These are phyloP conservation scores for Colletotrichum shisoi DNA, from an alignment of 2,329 filamentous ascomycete species.

Conservation along the genomic window DNA sequence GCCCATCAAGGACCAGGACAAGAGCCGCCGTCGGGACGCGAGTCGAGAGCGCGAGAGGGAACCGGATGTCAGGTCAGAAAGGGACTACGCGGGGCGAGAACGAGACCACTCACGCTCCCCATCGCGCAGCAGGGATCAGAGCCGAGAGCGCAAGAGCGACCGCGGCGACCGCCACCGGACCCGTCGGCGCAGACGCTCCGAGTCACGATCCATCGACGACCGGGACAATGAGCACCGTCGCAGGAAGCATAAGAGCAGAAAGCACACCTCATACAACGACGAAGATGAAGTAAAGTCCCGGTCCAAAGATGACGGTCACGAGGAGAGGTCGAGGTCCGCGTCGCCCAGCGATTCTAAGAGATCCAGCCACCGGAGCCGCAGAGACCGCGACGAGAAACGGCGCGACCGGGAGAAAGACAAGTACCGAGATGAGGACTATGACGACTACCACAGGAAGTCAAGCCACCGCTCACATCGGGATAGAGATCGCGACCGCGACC, in stretches of 20 bases:
- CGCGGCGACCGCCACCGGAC: conserved; percentile 49
- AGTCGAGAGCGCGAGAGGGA: conserved; percentile 48
- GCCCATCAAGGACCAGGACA: conserved; percentile 50
- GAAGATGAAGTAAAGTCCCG: conserved; percentile 55
- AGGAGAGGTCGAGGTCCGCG: conserved; percentile 68
- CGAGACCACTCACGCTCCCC: conserved; percentile 47
- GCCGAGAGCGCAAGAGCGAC: conserved; percentile 57
- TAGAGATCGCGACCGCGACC: conserved; percentile 51
- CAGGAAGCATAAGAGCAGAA: conserved; percentile 58
- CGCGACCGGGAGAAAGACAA: conserved; percentile 53
- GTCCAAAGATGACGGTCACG: conserved; percentile 51
- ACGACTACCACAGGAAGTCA: conserved; percentile 54
- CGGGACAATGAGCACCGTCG: conserved; percentile 59
- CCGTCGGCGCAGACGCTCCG: conserved; percentile 65
- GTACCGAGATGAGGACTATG: conserved; percentile 58
- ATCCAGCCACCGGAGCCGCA: conserved; percentile 67
- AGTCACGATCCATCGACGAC: conserved; percentile 56
- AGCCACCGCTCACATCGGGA: conserved; percentile 56
- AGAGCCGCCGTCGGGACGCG: conserved; percentile 47
- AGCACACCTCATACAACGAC: conserved; percentile 53
- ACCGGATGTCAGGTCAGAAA: conserved; percentile 43
- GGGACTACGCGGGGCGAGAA: conserved; percentile 39
- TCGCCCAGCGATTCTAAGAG: conserved; percentile 68
- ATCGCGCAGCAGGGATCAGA: conserved; percentile 50
- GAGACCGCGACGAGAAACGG: conserved; percentile 61